phyloP scores from a whole-genome alignment of 257 asterid species.

The Solanum raphanifolium region DNA sequence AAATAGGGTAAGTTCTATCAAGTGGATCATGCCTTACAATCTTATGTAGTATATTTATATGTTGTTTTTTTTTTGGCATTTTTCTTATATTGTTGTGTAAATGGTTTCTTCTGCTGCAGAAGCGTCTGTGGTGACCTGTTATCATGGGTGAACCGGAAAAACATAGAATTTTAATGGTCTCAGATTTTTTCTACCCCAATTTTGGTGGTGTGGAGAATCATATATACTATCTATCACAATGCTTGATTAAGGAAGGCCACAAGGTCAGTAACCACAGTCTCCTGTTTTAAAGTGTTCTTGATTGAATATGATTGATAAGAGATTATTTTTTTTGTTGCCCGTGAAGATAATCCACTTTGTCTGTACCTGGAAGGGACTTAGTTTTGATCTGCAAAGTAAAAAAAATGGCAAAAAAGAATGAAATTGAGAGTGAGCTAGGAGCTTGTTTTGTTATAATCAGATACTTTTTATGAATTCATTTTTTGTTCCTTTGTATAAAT shows the following conservation, averaged over 20 bases:
- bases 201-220: conserved; percentile 96
- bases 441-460: background rate
- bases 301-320: background rate
- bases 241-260: conserved; percentile 85
- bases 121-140: background rate
- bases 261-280: conserved; percentile 30
- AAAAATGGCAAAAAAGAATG: background rate
- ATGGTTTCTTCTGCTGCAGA: background rate
- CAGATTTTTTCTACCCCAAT: conserved; percentile 91
- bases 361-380: background rate
- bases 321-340: background rate
- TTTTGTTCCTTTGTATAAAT: conserved; percentile 1
- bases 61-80: background rate
- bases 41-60: background rate
- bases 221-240: conserved; percentile 84
- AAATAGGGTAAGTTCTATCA: background rate
- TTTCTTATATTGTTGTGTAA: background rate
- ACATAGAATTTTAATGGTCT: conserved; percentile 76
- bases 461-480: background rate
- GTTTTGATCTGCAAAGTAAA: background rate
- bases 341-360: background rate
- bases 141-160: conserved; percentile 39
- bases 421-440: background rate
- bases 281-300: background rate
- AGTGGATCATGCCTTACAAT: background rate